Evolutionary conservation across 495 filamentous ascomycete genomes (phyloP), one percentile per base, ranked within the genome.

Genomic region (Haplographium delicatum): DNA sequence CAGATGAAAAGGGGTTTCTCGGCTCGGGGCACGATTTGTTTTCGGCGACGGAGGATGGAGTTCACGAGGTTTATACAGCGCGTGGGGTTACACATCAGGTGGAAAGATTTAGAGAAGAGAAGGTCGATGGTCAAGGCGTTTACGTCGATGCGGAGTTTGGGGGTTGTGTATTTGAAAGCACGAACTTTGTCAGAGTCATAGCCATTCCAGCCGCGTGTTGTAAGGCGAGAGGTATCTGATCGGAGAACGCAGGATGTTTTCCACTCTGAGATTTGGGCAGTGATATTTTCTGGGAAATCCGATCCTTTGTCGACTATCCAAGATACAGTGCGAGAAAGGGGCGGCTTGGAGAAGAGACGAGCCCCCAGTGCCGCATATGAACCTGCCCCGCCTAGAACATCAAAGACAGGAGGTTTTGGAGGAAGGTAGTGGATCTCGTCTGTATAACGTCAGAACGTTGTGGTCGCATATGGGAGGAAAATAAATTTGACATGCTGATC

Each of bases 221-320:
- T 97, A 11, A 86, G 68, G 26, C 89, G 78, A 2, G 76, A 62
- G 5, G 75, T 74, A 10, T 84, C 79, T 43, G 80, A 70, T 26
- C 91, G 77, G 47, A 95, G 70, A 13, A 85, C 50, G 43, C 80
- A 82, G 4, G 77, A 74, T 6, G 90, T 95, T 11, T 79, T 69
- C 86, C 93, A 95, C 18, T 75, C 70, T 22, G 73, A 62, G 52
- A 98, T 79, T 4, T 72, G 68, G 10, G 72, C 59, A 39, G 80
- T 74, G 28, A 93, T 72, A 19, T 77, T 68, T 1, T 68, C 27
- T 0, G 91, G 89, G 55, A 97, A 96, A 68, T 98, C 93, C 18
- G 76, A 80, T 35, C 93, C 93, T 51, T 79, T 76, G 67, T 98
- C 93, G 26, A 98, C 81, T 50, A 96, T 86, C 89, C 90, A 95